Conservation (phyloP, 305 asterid species). For the Fraxinus floribunda region DNA sequence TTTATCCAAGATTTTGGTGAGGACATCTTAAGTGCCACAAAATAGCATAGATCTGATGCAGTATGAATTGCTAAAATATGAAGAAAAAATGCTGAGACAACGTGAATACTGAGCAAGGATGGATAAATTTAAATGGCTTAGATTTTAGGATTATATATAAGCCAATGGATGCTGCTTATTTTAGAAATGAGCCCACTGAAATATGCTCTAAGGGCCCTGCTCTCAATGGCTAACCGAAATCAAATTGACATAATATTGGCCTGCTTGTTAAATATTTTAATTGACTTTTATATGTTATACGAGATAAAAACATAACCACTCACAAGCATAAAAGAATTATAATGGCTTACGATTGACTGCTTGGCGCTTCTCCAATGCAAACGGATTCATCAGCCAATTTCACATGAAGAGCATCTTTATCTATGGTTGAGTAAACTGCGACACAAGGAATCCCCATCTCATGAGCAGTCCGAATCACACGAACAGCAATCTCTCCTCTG, state of each 20-base stretch:
- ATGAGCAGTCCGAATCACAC: slow-evolving; percentile 96
- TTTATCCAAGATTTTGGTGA: background rate
- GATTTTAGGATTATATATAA: background rate
- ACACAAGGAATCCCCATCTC: slow-evolving; percentile 99
- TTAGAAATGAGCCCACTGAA: background rate
- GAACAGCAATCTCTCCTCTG: slow-evolving; percentile 98
- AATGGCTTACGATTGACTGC: slow-evolving; percentile 89
- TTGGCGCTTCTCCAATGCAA: slow-evolving; percentile 99
- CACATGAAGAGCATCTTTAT: slow-evolving; percentile 94
- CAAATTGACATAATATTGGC: background rate
- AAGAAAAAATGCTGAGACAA: background rate
- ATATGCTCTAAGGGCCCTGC: background rate
- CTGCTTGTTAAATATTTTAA: background rate
- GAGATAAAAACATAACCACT: background rate
- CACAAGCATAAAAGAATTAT: background rate
- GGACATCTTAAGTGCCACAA: background rate
- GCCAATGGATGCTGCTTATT: background rate
- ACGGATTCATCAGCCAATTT: slow-evolving; percentile 97
- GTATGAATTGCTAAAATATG: background rate
- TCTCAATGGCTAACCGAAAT: background rate
- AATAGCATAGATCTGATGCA: background rate
- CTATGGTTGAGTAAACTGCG: slow-evolving; percentile 94
- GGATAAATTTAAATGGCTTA: background rate
- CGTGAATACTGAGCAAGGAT: background rate
- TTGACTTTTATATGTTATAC: background rate